phyloP scores from a whole-genome alignment of 2,329 filamentous ascomycete species.

The Aspergillus sp. region DNA sequence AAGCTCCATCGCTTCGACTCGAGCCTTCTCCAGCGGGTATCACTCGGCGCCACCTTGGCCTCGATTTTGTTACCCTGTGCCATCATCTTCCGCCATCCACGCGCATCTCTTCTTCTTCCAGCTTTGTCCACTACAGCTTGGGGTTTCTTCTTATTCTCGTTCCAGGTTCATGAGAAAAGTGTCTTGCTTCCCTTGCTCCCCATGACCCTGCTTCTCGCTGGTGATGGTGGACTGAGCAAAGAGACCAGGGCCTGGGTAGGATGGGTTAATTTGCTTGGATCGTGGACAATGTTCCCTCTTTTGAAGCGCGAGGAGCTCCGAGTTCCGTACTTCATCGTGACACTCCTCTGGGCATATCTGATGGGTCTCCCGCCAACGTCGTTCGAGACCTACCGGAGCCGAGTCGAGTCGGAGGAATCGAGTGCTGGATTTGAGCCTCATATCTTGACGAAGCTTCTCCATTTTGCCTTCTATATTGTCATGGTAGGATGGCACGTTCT shows the following conservation, averaged over 20 bases:
- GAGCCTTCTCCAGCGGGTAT: conserved; percentile 67
- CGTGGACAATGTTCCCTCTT: conserved; percentile 91
- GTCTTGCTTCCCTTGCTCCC: conserved; percentile 87
- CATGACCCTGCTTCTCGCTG: conserved; percentile 82
- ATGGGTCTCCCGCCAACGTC: conserved; percentile 79
- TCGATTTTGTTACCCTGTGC: conserved; percentile 76
- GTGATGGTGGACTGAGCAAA: conserved; percentile 70
- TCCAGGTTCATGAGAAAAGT: conserved; percentile 98
- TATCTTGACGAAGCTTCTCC: conserved; percentile 64
- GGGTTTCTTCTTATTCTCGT: conserved; percentile 97
- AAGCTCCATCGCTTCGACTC: conserved; percentile 75
- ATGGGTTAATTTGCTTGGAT: conserved; percentile 86
- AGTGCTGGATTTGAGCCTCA: conserved; percentile 44
- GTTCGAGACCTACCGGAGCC: conserved; percentile 60
- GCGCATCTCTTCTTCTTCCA: conserved; percentile 70
- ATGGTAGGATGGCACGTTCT: conserved; percentile 80
- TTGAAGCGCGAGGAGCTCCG: conserved; percentile 77
- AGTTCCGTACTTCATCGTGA: conserved; percentile 80
- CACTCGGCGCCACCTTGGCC: conserved; percentile 67
- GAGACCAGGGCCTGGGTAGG: conserved; percentile 84
- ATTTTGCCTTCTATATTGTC: conserved; percentile 67
- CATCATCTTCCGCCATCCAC: conserved; percentile 73
- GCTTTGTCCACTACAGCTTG: conserved; percentile 81
- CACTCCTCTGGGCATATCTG: conserved; percentile 85
- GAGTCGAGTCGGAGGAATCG: conserved; percentile 26